These are phyloP conservation scores for Coemansia sp. DNA, from an alignment of 192 early-diverging fungal species.

Conservation along the genomic window DNA sequence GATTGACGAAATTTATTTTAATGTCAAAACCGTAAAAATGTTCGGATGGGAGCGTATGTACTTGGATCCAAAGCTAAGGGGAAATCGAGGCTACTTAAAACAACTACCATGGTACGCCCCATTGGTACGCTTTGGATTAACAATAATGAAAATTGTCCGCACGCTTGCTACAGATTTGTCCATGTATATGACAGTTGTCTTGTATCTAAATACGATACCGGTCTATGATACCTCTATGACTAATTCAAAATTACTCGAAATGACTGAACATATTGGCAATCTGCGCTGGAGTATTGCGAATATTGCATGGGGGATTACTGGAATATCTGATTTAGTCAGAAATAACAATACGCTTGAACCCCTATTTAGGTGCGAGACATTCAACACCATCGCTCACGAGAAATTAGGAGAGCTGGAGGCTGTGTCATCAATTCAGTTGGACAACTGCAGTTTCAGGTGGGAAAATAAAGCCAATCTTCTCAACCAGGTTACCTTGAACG, in stretches of 20 bases:
- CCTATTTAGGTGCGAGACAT: neutral
- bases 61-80: neutral
- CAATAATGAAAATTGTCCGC: neutral
- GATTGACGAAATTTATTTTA: neutral
- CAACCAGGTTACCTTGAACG: constrained; percentile 52
- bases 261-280: neutral
- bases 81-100: neutral
- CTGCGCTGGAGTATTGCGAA: neutral
- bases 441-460: constrained; percentile 2
- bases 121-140: neutral
- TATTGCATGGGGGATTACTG: no score
- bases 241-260: neutral
- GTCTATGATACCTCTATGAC: neutral
- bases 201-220: neutral
- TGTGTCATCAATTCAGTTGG: neutral
- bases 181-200: neutral
- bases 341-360: neutral
- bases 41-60: constrained; percentile 13
- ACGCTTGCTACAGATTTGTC: neutral
- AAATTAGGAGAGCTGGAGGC: neutral
- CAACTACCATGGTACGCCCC: constrained; percentile 3
- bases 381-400: neutral
- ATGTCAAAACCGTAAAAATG: constrained; percentile 5
- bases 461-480: neutral
- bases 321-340: no score